Conservation (phyloP, 331 rosid species). For the Cydonia oblonga region DNA sequence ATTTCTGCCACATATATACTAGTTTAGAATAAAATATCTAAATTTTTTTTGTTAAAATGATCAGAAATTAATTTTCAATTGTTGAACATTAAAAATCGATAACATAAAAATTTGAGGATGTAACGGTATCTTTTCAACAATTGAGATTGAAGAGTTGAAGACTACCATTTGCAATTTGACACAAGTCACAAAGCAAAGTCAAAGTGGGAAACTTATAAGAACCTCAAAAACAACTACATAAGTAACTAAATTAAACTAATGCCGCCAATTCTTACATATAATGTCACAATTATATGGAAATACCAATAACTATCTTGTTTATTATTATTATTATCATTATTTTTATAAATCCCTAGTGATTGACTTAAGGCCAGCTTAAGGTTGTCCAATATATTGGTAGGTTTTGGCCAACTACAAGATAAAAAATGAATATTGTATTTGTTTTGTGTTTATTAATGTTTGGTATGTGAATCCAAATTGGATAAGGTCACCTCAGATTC, state of each 20-base stretch:
- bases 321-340: too few relatives aligned
- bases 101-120: too few relatives aligned
- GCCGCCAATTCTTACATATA: neutral
- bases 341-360: neutral
- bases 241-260: neutral
- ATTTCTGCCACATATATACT: too few relatives aligned
- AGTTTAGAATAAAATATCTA: too few relatives aligned
- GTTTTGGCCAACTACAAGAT: neutral
- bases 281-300: neutral
- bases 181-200: neutral
- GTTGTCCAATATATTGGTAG: neutral
- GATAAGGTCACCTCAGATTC: neutral
- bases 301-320: neutral
- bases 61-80: too few relatives aligned
- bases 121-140: too few relatives aligned
- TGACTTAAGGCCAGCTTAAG: slow-evolving; percentile 3
- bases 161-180: neutral
- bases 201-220: neutral
- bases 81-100: too few relatives aligned
- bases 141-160: neutral
- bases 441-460: neutral
- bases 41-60: neutral
- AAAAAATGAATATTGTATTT: neutral
- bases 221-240: neutral
- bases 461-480: neutral